A percentile compares a stretch with the other conserved stretches of the same genome.
These are phyloP conservation scores for Epichloe gansuensis DNA, from an alignment of 2,329 filamentous ascomycete species.

Conservation along the genomic window DNA sequence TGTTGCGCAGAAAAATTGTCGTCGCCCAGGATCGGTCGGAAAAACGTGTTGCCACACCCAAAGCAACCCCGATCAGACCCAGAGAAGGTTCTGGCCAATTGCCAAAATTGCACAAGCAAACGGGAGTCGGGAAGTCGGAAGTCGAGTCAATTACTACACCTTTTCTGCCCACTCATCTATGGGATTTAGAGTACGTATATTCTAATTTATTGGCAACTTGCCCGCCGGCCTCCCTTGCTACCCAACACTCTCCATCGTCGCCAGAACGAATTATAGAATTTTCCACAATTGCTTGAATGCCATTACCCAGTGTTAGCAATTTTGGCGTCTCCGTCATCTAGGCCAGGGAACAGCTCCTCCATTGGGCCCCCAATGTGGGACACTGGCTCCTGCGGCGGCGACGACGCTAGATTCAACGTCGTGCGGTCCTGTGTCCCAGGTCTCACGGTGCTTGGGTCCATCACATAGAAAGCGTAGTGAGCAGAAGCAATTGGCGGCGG, in stretches of 20 bases:
- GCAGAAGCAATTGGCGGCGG: background rate
- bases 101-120: background rate
- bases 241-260: background rate
- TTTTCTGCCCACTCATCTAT: background rate
- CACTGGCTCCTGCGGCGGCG: background rate
- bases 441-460: background rate
- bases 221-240: background rate
- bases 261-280: background rate
- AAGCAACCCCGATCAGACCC: slow-evolving; percentile 1
- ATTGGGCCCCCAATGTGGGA: slow-evolving; percentile 1
- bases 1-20: slow-evolving; percentile 28
- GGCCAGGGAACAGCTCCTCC: slow-evolving; percentile 3
- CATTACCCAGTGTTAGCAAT: background rate
- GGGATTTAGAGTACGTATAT: background rate
- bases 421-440: background rate
- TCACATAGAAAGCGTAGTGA: background rate
- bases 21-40: slow-evolving; percentile 22
- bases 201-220: background rate
- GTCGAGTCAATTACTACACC: background rate
- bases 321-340: background rate
- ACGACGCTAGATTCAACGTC: background rate
- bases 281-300: background rate
- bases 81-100: slow-evolving; percentile 9
- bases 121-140: too few species aligned
- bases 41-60: slow-evolving; percentile 23